Base-by-base conservation (phyloP, 2,329 filamentous ascomycete species). In the Phaeosphaeriaceae sp. region DNA sequence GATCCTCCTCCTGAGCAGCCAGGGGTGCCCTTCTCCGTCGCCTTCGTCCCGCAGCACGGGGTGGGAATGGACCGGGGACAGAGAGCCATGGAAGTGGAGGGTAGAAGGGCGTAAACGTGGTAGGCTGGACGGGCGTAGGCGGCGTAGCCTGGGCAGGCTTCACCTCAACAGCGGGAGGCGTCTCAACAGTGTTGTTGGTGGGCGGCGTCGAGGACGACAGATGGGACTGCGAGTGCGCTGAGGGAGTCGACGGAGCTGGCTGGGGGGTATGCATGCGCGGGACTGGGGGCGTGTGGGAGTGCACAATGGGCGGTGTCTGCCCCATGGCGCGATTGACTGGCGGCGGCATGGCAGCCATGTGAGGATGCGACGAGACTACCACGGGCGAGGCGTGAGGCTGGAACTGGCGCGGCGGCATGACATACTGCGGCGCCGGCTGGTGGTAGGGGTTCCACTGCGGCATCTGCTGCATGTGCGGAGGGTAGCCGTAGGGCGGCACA, bases 31-130 rank as follows among this genome's bases (percentile, higher is more conserved):
- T 72, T 62, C 77, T 72, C 51, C 84, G 80, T 65, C 82, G 80
- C 65, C 80, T 79, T 41, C 72, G 68, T 52, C 79, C 77, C 15
- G 81, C 79, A 49, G 80, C 79, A 68, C 82, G 80, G 17, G 82
- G 74, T 3, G 86, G 86, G 67, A 89, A 88, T 2, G 76, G 76
- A 20, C 84, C 82, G 17, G 84, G 81, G 25, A 84, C 81, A 13
- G 86, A 89, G 33, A 86, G 80, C 86, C 86, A 89, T 11, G 87
- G 87, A 20, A 89, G 76, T 13, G 80, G 78, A 57, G 85, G 82
- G 59, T 81, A 80, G 69, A 81, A 86, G 1, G 83, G 82, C 69
- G 78, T 80, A 51, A 67, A 67, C 7, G 66, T 62, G 9, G 69
- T 61, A 22, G 67, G 67, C 46, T 70, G 69, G 1, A 51, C 53